phyloP scores from a whole-genome alignment of 805 yeast genomes.

The Limtongia smithiae region DNA sequence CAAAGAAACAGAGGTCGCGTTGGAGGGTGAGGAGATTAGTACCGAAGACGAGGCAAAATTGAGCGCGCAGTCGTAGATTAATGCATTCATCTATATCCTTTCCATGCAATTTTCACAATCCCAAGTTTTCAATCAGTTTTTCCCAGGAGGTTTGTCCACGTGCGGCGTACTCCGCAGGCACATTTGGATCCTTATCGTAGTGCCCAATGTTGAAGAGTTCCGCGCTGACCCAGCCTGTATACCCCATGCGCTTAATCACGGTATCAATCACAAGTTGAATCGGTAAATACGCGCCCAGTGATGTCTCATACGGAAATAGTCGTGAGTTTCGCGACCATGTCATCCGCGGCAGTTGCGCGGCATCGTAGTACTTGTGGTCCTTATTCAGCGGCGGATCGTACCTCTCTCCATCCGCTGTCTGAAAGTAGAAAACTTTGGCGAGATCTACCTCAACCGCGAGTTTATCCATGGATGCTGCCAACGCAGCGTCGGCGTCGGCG shows the following conservation, averaged over 20 bases:
- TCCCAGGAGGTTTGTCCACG: no score
- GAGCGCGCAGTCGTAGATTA: conserved; percentile 7
- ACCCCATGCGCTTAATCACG: not conserved
- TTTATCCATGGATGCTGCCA: conserved; percentile 11
- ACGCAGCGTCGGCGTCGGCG: conserved; percentile 15
- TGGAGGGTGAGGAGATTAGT: conserved; percentile 57
- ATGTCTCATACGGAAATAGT: conserved; percentile 8
- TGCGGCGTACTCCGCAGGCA: no score
- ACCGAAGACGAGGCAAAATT: conserved; percentile 51
- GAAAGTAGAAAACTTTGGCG: conserved; percentile 34
- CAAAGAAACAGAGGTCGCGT: conserved; percentile 43
- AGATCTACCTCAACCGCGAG: conserved; percentile 16
- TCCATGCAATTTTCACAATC: no score
- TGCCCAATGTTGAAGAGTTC: no score
- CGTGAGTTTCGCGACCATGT: conserved; percentile 15
- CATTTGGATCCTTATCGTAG: no score
- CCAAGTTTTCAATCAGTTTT: no score
- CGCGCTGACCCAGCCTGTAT: conserved; percentile 3
- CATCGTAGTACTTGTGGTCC: conserved; percentile 1
- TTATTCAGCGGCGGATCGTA: conserved; percentile 6
- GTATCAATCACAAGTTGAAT: not conserved
- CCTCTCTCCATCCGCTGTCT: conserved; percentile 32
- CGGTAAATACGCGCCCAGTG: conserved; percentile 7
- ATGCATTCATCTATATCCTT: no score
- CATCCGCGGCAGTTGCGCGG: conserved; percentile 2